A percentile compares a stretch with the other conserved stretches of the same genome.
Conservation (phyloP, 164 flowering plant species). For the Stephania cephalantha region DNA sequence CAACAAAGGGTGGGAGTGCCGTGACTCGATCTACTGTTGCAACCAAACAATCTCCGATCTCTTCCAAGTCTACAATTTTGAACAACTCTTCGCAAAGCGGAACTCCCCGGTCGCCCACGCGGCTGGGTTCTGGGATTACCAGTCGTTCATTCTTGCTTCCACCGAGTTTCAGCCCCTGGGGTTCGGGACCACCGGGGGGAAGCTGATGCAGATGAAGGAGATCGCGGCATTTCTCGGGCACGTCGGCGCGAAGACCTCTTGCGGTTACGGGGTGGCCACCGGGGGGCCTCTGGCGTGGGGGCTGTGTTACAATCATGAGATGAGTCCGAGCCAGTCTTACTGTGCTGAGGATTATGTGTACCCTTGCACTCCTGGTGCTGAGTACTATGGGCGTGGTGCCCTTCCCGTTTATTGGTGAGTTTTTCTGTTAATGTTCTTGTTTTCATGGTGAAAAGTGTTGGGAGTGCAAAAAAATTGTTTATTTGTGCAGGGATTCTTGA, state of each 20-base stretch:
- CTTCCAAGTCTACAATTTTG: constrained; percentile 72
- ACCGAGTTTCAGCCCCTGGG: constrained; percentile 60
- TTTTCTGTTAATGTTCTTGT: too few species aligned
- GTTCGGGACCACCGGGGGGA: constrained; percentile 85
- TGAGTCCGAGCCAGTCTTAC: constrained; percentile 75
- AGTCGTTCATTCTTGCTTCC: constrained; percentile 68
- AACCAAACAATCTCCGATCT: constrained; percentile 70
- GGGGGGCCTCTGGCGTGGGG: constrained; percentile 95
- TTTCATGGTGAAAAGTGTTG: too few species aligned
- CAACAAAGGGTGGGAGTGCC: constrained; percentile 73
- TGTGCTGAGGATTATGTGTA: constrained; percentile 58
- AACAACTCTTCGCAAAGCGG: constrained; percentile 76
- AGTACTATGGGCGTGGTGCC: constrained; percentile 93
- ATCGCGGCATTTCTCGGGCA: constrained; percentile 84
- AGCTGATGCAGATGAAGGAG: constrained; percentile 68
- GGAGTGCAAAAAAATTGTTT: too few species aligned
- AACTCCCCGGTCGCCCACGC: constrained; percentile 83
- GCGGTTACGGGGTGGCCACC: constrained; percentile 86
- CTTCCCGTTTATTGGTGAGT: constrained; percentile 80
- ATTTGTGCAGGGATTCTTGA: too few species aligned
- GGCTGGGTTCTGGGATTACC: constrained; percentile 81
- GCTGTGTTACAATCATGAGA: constrained; percentile 75
- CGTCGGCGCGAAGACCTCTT: constrained; percentile 76
- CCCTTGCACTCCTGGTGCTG: constrained; percentile 88
- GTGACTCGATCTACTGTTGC: constrained; percentile 53